Evolutionary conservation across 192 early-diverging fungal genomes (phyloP).

Genomic region (Gamsiella multidivaricata): DNA sequence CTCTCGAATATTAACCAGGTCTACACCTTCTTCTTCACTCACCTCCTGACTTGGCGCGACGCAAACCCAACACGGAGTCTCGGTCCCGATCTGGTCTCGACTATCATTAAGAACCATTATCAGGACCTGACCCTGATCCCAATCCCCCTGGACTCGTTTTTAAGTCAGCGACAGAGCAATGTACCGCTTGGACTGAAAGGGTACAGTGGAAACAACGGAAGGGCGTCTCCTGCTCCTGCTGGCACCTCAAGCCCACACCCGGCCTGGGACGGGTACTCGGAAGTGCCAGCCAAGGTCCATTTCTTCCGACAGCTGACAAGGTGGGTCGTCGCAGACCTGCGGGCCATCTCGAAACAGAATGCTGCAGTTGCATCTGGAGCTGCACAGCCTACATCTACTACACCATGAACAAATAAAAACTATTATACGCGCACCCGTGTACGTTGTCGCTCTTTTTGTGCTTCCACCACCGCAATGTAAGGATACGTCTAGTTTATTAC

Average conservation of each 20-base stretch:
- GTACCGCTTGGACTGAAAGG: not conserved
- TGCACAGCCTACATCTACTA: too few species aligned
- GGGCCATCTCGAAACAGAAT: slow-evolving; percentile 15
- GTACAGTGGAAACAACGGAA: not conserved
- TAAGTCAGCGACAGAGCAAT: slow-evolving; percentile 7
- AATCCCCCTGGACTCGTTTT: slow-evolving; percentile 23
- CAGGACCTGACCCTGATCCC: slow-evolving; percentile 39
- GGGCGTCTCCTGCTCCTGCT: not conserved
- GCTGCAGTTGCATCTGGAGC: not conserved
- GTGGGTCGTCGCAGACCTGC: slow-evolving; percentile 34
- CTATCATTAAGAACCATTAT: slow-evolving; percentile 46
- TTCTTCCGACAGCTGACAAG: slow-evolving; percentile 49
- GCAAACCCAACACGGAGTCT: slow-evolving; percentile 42
- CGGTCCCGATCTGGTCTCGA: slow-evolving; percentile 43
- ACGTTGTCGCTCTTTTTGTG: too few species aligned
- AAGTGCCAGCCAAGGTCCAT: slow-evolving; percentile 35
- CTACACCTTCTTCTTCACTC: slow-evolving; percentile 42
- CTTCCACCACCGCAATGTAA: too few species aligned
- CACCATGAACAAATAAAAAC: too few species aligned
- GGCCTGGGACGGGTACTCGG: slow-evolving; percentile 44
- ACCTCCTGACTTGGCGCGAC: slow-evolving; percentile 44
- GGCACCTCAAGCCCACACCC: slow-evolving; percentile 30
- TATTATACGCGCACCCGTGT: too few species aligned
- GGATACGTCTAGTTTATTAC: not conserved
- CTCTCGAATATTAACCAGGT: slow-evolving; percentile 49